phyloP scores from a whole-genome alignment of 805 yeast genomes.

The Hanseniaspora meyeri region DNA sequence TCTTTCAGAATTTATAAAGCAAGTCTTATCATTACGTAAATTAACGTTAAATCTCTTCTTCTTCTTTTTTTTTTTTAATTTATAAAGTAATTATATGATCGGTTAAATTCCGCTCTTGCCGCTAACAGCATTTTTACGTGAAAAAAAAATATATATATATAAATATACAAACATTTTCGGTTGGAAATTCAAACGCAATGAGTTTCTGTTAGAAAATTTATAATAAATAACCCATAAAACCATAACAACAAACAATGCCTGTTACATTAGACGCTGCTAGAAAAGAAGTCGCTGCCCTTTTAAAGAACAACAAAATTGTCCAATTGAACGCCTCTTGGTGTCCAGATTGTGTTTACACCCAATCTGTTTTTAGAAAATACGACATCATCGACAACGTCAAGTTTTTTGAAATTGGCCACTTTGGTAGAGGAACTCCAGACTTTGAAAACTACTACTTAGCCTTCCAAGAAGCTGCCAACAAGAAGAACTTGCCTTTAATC shows the following conservation, averaged over 20 bases:
- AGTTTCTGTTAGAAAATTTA: no score
- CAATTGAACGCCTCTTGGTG: conserved; percentile 67
- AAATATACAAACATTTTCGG: no score
- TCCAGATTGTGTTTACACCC: conserved; percentile 61
- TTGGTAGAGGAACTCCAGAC: conserved; percentile 18
- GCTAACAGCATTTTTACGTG: no score
- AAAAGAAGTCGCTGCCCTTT: conserved; percentile 8
- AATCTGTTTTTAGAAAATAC: conserved; percentile 41
- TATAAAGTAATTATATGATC: no score
- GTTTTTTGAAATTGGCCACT: conserved; percentile 37
- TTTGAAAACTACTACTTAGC: conserved; percentile 26
- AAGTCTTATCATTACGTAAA: no score
- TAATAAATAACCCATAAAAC: neutral
- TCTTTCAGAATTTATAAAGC: no score
- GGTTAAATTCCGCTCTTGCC: no score
- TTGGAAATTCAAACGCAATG: no score
- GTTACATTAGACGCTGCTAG: conserved; percentile 10
- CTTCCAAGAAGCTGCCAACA: conserved; percentile 22
- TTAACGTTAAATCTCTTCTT: no score
- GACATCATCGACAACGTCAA: conserved; percentile 39
- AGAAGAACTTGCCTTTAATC: conserved; percentile 27
- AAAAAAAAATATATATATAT: no score
- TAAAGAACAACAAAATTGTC: conserved; percentile 33
- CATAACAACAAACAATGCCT: neutral
- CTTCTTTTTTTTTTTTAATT: no score